These are phyloP conservation scores for Gelatoporia subvermispora DNA, from an alignment of 768 basidiomycete genomes.

Conservation along the genomic window DNA sequence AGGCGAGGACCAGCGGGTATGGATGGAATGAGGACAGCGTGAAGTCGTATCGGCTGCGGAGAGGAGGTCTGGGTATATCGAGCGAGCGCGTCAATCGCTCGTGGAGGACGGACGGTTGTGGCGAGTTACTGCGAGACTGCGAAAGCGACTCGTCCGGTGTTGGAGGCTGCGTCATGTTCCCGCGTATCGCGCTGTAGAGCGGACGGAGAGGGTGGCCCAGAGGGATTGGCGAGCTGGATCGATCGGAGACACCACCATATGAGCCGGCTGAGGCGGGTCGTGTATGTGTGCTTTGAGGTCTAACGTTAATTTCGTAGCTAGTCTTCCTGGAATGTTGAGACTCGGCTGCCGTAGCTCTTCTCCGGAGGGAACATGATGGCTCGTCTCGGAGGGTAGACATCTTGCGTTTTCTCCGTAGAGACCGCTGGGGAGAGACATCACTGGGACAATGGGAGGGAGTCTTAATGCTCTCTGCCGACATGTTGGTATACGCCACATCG, in stretches of 20 bases:
- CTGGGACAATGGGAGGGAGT: not conserved
- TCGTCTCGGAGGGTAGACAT: conserved; percentile 14
- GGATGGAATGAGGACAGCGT: not conserved
- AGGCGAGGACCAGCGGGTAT: not conserved
- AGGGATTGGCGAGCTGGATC: conserved; percentile 2
- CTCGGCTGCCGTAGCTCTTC: no score
- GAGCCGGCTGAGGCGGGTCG: not conserved
- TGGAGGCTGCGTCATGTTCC: conserved; percentile 17
- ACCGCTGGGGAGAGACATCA: not conserved
- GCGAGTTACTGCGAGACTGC: conserved; percentile 1
- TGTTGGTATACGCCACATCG: no score
- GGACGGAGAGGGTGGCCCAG: conserved; percentile 20
- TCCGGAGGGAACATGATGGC: conserved; percentile 8
- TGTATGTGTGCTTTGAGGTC: not conserved
- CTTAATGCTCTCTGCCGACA: not conserved
- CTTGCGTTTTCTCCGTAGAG: conserved; percentile 14
- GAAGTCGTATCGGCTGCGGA: not conserved
- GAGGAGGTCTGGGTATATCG: conserved; percentile 11
- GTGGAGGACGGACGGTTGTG: conserved; percentile 6
- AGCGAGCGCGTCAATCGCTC: conserved; percentile 13
- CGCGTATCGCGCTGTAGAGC: conserved; percentile 24
- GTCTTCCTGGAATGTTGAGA: no score
- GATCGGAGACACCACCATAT: no score
- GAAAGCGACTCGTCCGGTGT: conserved; percentile 2
- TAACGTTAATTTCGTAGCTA: no score